Evolutionary conservation across 495 filamentous ascomycete species (phyloP), one percentile per base, ranked within the genome.

Genomic region (Podospora conica): DNA sequence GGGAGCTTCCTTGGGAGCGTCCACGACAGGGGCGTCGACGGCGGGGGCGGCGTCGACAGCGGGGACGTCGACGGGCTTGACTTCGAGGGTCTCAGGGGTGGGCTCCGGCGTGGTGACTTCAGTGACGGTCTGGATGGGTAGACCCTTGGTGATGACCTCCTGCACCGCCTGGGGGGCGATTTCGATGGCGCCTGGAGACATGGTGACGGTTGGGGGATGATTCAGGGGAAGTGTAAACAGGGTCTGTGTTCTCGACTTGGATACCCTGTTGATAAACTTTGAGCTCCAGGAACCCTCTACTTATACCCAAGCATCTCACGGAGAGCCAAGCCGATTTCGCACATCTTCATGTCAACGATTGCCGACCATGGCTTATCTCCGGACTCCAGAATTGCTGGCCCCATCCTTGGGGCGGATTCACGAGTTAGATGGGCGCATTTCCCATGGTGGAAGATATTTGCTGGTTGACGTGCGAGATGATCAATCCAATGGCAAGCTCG

Each of bases 121-220:
- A 5, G 33, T n/a, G 33, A 48, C 33, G 15, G 33, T 48, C 22
- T 68, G 59, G 24, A 69, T 24, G 12, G 73, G 71, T 12, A 75
- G 61, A n/a, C 61, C 65, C 71, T 75, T 75, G 23, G 48, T 27
- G 60, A 70, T 73, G 58, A 73, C 71, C 54, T 73, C 71, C 21
- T 67, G 66, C 22, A 69, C 68, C 48, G 59, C 61, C 64, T 70
- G 68, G 31, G 67, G 69, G 55, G 61, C 66, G 33, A 67, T 27
- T 55, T 76, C 74, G 29, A 74, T 69, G 22, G 72, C 74, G 25
- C 72, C 73, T n/a, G 74, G 74, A 48, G 74, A 68, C 74, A 76
- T 74, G 24, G n/a, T 70, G 65, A 21, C 24, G 54, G 27, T 53
- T n/a, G n/a, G n/a, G n/a, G n/a, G n/a, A 23, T 23, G 9, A 4